phyloP scores from a whole-genome alignment of 2,329 filamentous ascomycete species.

The Fusarium sacchari region DNA sequence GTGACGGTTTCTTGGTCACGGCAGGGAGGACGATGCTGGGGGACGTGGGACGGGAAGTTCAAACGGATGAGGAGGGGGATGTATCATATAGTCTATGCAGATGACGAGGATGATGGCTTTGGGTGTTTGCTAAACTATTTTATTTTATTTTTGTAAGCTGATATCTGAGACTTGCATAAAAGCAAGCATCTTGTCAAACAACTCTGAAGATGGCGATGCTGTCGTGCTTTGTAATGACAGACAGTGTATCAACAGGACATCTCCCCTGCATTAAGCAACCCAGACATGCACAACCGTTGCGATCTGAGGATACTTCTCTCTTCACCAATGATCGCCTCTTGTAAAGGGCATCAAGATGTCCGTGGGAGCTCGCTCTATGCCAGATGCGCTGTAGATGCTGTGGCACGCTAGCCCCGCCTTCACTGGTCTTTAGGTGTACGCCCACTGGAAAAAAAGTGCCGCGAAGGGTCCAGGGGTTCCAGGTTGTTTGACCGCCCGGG shows the following conservation, averaged over 20 bases:
- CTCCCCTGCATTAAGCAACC: not conserved
- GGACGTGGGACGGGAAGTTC: constrained; percentile 38
- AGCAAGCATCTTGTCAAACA: not conserved
- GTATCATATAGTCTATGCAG: not conserved
- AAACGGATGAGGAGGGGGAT: constrained; percentile 29
- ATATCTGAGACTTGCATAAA: not conserved
- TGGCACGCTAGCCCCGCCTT: constrained; percentile 10
- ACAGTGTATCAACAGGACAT: not conserved
- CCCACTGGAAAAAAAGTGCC: constrained; percentile 21
- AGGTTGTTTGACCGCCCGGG: constrained; percentile 38
- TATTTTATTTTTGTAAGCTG: not conserved
- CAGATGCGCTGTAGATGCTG: constrained; percentile 34
- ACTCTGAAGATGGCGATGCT: not conserved
- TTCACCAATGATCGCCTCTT: not conserved
- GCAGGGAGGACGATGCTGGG: constrained; percentile 30
- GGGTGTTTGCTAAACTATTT: not conserved
- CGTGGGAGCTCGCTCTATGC: not conserved
- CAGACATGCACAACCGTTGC: not conserved
- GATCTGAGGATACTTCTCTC: not conserved
- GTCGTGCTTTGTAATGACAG: not conserved
- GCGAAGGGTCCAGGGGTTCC: constrained; percentile 5
- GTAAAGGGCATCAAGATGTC: not conserved
- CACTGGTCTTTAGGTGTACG: constrained; percentile 13
- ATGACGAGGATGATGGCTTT: not conserved
- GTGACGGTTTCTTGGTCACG: constrained; percentile 31